phyloP scores from a whole-genome alignment of 140 eudicot genomes.

The Senecio squalidus region DNA sequence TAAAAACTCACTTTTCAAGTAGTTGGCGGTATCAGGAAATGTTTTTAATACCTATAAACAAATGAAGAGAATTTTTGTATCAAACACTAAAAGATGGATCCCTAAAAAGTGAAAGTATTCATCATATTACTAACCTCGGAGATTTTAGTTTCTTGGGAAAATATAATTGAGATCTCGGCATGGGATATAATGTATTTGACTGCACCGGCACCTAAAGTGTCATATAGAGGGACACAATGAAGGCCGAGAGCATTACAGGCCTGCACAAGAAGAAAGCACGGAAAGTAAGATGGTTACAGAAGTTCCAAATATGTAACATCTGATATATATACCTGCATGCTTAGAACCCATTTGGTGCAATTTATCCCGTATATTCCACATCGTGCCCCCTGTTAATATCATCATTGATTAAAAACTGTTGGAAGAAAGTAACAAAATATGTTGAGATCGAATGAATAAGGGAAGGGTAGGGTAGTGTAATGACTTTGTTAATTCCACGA shows the following conservation, averaged over 20 bases:
- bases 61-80: neutral
- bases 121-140: conserved; percentile 52
- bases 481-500: conserved; percentile 51
- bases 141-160: conserved; percentile 68
- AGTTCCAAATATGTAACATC: neutral
- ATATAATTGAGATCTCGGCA: conserved; percentile 70
- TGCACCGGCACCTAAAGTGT: conserved; percentile 90
- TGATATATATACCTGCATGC: conserved; percentile 64
- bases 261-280: conserved; percentile 29
- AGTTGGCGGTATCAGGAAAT: conserved; percentile 50
- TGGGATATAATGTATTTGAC: conserved; percentile 81
- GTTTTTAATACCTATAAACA: conserved; percentile 64
- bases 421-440: too few species aligned
- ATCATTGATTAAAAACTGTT: neutral
- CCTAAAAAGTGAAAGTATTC: neutral
- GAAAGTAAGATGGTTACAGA: neutral
- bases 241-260: conserved; percentile 95
- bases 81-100: neutral
- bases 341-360: conserved; percentile 82
- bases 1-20: conserved; percentile 69
- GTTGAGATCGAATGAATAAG: too few species aligned
- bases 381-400: conserved; percentile 54
- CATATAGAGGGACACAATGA: conserved; percentile 89
- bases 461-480: too few species aligned
- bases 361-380: conserved; percentile 91